These are phyloP conservation scores for Zygotorulaspora mrakii DNA, from an alignment of 1,139 yeast species.

Conservation along the genomic window DNA sequence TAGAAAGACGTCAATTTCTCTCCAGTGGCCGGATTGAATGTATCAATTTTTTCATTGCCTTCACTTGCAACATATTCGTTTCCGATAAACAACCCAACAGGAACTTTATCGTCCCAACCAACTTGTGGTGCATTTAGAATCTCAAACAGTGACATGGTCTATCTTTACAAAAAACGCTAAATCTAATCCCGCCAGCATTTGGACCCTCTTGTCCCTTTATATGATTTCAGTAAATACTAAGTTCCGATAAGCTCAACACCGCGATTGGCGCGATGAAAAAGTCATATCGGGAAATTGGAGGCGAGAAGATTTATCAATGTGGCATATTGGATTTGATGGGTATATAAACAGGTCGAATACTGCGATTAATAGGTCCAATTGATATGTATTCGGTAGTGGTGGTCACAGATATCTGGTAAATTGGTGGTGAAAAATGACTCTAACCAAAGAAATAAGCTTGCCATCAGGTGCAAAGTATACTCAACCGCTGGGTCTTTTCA, in stretches of 20 bases:
- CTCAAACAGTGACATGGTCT: slow-evolving; percentile 8
- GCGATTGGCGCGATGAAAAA: background rate
- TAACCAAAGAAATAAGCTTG: slow-evolving; percentile 43
- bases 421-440: background rate
- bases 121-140: slow-evolving; percentile 21
- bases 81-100: slow-evolving; percentile 63
- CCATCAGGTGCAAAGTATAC: slow-evolving; percentile 51
- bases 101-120: slow-evolving; percentile 47
- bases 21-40: slow-evolving; percentile 66
- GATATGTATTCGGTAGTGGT: no score
- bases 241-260: no score
- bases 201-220: no score
- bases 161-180: background rate
- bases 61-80: slow-evolving; percentile 53
- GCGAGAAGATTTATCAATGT: no score
- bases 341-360: background rate
- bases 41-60: slow-evolving; percentile 50
- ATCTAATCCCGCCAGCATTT: no score
- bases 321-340: no score
- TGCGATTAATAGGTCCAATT: no score
- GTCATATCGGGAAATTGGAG: slow-evolving; percentile 1
- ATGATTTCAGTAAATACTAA: no score
- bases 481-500: slow-evolving; percentile 53
- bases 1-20: slow-evolving; percentile 61
- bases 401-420: background rate